A percentile compares a stretch with the other conserved stretches of the same genome.
Evolutionary conservation across 2,329 filamentous ascomycete species (phyloP).

Genomic region (Penicillium rolfsii): DNA sequence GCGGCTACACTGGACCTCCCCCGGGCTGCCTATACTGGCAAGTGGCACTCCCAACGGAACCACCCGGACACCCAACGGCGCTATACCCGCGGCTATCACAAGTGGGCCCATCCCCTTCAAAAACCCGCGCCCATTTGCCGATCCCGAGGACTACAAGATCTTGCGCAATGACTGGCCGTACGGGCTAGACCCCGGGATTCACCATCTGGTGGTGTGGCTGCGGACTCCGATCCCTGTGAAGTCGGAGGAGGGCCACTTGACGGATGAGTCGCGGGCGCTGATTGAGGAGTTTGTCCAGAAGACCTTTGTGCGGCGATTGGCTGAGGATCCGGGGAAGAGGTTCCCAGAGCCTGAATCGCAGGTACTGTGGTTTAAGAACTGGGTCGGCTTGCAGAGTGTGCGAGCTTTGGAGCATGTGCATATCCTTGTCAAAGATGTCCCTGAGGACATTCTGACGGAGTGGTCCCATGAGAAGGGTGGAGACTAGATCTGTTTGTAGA

Average conservation of each 20-base stretch:
- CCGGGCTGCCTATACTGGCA: neutral
- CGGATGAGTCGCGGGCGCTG: slow-evolving; percentile 51
- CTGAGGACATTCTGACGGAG: slow-evolving; percentile 47
- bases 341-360: slow-evolving; percentile 44
- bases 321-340: slow-evolving; percentile 36
- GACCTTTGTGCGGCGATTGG: slow-evolving; percentile 53
- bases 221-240: slow-evolving; percentile 55
- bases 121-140: slow-evolving; percentile 57
- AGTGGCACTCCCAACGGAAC: slow-evolving; percentile 1
- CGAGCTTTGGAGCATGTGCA: slow-evolving; percentile 62
- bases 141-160: slow-evolving; percentile 59
- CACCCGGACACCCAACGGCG: slow-evolving; percentile 22
- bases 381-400: slow-evolving; percentile 63
- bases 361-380: slow-evolving; percentile 69
- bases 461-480: slow-evolving; percentile 47
- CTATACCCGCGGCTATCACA: slow-evolving; percentile 30
- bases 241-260: slow-evolving; percentile 53
- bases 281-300: slow-evolving; percentile 55
- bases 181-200: slow-evolving; percentile 57
- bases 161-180: slow-evolving; percentile 68
- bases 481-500: neutral
- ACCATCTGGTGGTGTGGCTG: slow-evolving; percentile 62
- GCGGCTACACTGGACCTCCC: slow-evolving; percentile 57
- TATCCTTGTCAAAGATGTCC: slow-evolving; percentile 56
- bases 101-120: slow-evolving; percentile 47